phyloP scores from a whole-genome alignment of 345 rosid genomes.

The Lepidium didymum region DNA sequence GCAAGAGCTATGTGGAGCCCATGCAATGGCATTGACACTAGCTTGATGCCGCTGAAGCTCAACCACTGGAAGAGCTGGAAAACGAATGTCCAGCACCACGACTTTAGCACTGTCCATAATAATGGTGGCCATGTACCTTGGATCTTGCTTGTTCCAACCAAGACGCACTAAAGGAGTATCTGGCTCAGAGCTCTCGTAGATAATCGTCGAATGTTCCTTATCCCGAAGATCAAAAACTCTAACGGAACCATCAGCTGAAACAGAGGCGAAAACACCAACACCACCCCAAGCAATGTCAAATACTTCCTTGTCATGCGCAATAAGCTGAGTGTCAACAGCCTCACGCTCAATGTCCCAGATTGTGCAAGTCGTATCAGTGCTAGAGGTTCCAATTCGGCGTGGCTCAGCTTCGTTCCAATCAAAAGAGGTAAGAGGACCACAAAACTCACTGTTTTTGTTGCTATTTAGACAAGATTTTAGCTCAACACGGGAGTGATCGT shows the following conservation, averaged over 20 bases:
- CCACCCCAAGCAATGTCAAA: slow-evolving; percentile 99
- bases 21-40: slow-evolving; percentile 84
- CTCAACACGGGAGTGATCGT: slow-evolving; percentile 63
- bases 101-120: slow-evolving; percentile 94
- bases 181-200: slow-evolving; percentile 90
- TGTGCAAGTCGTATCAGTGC: slow-evolving; percentile 90
- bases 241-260: slow-evolving; percentile 89
- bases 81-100: slow-evolving; percentile 87
- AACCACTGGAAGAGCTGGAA: slow-evolving; percentile 83
- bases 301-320: slow-evolving; percentile 96
- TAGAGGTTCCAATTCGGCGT: slow-evolving; percentile 77
- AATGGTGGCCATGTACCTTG: slow-evolving; percentile 93
- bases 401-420: slow-evolving; percentile 99
- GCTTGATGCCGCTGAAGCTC: slow-evolving; percentile 93
- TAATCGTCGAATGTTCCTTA: slow-evolving; percentile 88
- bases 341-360: slow-evolving; percentile 91
- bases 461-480: slow-evolving; percentile 71
- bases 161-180: slow-evolving; percentile 86
- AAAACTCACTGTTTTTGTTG: slow-evolving; percentile 82
- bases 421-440: slow-evolving; percentile 90
- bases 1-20: slow-evolving; percentile 99
- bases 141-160: slow-evolving; percentile 99
- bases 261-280: slow-evolving; percentile 87
- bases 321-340: slow-evolving; percentile 87
- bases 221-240: slow-evolving; percentile 84